Evolutionary conservation across 352 stramenopile genomes (phyloP).

Genomic region (Phytophthora nicotianae): DNA sequence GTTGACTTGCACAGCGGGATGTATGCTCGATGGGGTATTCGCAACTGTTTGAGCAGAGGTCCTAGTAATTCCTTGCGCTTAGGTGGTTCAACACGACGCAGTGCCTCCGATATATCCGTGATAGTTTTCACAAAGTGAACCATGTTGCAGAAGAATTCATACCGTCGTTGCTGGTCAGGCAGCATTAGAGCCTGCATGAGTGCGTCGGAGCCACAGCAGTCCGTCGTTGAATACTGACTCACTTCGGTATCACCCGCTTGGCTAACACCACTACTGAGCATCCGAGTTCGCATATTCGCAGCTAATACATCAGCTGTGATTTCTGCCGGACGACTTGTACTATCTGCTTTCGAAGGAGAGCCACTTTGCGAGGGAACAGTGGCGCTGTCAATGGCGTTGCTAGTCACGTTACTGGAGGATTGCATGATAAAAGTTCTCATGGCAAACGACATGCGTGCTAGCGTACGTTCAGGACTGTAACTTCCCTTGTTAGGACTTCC

Average conservation of each 20-base stretch:
- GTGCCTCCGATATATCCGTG: conserved; percentile 77
- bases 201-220: conserved; percentile 30
- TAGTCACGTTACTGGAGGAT: conserved; percentile 33
- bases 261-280: conserved; percentile 33
- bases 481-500: conserved; percentile 47
- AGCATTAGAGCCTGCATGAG: conserved; percentile 38
- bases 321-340: conserved; percentile 17
- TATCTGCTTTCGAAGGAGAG: conserved; percentile 29
- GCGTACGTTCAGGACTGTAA: conserved; percentile 43
- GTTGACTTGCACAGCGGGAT: conserved; percentile 84
- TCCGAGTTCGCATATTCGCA: conserved; percentile 23
- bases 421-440: conserved; percentile 84
- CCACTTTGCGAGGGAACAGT: conserved; percentile 6
- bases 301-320: conserved; percentile 21
- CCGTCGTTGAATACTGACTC: conserved; percentile 33
- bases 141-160: conserved; percentile 84
- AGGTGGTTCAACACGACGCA: conserved; percentile 65
- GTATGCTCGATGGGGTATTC: conserved; percentile 65
- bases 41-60: conserved; percentile 54
- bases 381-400: conserved; percentile 8
- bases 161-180: conserved; percentile 46
- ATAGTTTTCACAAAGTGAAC: conserved; percentile 85
- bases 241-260: conserved; percentile 36
- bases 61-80: conserved; percentile 69
- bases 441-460: conserved; percentile 73